Base-by-base conservation (phyloP, 2,329 filamentous ascomycete genomes). In the Hypoxylon sp. region DNA sequence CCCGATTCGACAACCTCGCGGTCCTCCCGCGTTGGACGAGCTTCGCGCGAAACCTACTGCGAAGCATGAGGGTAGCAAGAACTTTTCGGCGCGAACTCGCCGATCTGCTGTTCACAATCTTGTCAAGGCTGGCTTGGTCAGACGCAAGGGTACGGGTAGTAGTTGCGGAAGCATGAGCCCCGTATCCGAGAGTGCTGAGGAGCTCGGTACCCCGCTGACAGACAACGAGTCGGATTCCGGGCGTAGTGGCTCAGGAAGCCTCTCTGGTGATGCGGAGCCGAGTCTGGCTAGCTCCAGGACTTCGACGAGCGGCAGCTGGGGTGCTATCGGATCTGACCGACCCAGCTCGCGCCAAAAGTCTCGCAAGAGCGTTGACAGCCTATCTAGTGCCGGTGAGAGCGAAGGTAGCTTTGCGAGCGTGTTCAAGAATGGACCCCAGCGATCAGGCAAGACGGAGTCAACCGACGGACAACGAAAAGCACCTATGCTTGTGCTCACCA, bases 31-130 rank as follows among this genome's bases (percentile, higher is more conserved):
- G 13, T 85, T 98, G 52, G 95, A 99, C 70, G 95, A 99, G 80
- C 88, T 99, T 63, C 87, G 90, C 73, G 86, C 90, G 19, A 95
- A 94, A 80, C 95, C 95, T 1, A 98, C 94, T 7, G 89, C 92
- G 70, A 97, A 93, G 81, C 88, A 94, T 68, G 94, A 98, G 77
- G 95, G 94, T 22, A 97, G 94, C 88, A 90, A 97, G 87, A 99
- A 99, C 82, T 99, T 99, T 79, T 91, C 91, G 10, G 89, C 93
- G 58, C 93, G 95, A 65, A 94, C 96, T 73, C 93, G 95, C 63
- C 93, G 94, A 68, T 93, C 91, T 72, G 95, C 95, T 24, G 89
- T 99, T 46, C 89, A 94, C 81, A 97, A 93, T 75, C 86, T 99
- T 51, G 92, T 97, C 65, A 91, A 92, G 68, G 94, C 94, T 56